These are phyloP conservation scores for Penicillium sp. DNA, from an alignment of 2,329 filamentous ascomycete species.

Conservation along the genomic window DNA sequence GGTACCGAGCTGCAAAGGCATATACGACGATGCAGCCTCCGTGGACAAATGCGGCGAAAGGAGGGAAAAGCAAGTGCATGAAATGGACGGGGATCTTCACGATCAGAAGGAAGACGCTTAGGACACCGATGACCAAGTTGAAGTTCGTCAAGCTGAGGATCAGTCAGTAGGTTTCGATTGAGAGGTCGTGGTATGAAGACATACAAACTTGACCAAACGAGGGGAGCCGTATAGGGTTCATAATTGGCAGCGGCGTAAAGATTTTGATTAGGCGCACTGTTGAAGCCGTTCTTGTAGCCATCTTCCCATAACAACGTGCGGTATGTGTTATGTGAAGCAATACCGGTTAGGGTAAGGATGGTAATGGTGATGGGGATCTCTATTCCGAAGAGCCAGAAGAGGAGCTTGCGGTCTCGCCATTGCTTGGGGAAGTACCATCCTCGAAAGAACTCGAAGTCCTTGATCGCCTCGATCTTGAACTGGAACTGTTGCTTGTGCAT, in stretches of 20 bases:
- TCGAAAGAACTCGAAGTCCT: constrained; percentile 5
- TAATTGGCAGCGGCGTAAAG: constrained; percentile 63
- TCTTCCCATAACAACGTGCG: constrained; percentile 63
- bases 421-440: constrained; percentile 48
- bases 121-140: constrained; percentile 61
- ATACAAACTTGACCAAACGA: constrained; percentile 64
- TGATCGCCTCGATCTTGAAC: constrained; percentile 3
- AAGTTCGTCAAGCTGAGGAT: constrained; percentile 57
- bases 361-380: constrained; percentile 60
- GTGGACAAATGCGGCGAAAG: constrained; percentile 56
- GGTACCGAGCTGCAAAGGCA: constrained; percentile 55
- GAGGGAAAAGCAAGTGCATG: constrained; percentile 57
- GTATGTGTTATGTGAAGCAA: constrained; percentile 62
- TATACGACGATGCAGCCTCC: constrained; percentile 53
- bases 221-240: constrained; percentile 51
- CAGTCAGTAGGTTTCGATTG: constrained; percentile 8
- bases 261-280: constrained; percentile 57
- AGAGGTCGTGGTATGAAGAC: constrained; percentile 16
- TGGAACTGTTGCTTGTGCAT: constrained; percentile 31
- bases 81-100: constrained; percentile 58
- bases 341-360: constrained; percentile 60
- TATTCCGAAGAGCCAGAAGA: constrained; percentile 54
- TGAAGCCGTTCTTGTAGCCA: constrained; percentile 62
- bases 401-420: constrained; percentile 54
- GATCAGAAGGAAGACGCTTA: constrained; percentile 62